Base-by-base conservation (phyloP, 116 monocot species). In the Cymodocea nodosa region DNA sequence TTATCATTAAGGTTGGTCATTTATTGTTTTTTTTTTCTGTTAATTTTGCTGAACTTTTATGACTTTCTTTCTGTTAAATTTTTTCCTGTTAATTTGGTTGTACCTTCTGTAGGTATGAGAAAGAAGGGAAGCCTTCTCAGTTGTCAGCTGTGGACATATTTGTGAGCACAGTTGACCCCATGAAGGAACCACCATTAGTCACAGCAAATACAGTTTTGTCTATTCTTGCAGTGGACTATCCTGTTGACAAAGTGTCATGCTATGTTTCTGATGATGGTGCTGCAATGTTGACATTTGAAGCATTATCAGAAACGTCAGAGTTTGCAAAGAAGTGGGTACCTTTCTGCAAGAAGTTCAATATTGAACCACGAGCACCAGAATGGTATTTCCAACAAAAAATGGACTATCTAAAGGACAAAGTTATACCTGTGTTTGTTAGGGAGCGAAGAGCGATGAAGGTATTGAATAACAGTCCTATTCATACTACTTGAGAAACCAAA, bases 211-310 rank as follows among this genome's bases (percentile, higher is more conserved):
- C 93, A 4, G 93, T 89, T 63, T 78, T 93, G 16, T 93, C 93
- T 16, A 93, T 93, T 39, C 89, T 93, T 60, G 77, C 93, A 1
- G 86, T 86, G 20, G 89, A 93, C 72, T 93, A 93, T 62, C 86
- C 93, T 55, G 84, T 89, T 18, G 85, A 93, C 51, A 85, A 84
- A 64, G 78, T 93, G 24, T 93, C 93, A n/a, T 89, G 93, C 81
- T 93, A 93, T 76, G 93, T 93, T 56, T 93, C 93, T 69, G 93
- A 93, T 78, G 93, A 93, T 83, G 93, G 93, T 70, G 89, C 93
- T 65, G 85, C 89, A 7, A 93, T 93, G 89, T 74, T 93, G 56
- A 85, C 89, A 23, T 93, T 93, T 64, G 89, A 93, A 74, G 83
- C 83, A 61, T 70, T 93, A 53, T 87, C 93, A 24, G 87, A 87